Evolutionary conservation across 306 rosid species (phyloP).

Genomic region (Pueraria montana): DNA sequence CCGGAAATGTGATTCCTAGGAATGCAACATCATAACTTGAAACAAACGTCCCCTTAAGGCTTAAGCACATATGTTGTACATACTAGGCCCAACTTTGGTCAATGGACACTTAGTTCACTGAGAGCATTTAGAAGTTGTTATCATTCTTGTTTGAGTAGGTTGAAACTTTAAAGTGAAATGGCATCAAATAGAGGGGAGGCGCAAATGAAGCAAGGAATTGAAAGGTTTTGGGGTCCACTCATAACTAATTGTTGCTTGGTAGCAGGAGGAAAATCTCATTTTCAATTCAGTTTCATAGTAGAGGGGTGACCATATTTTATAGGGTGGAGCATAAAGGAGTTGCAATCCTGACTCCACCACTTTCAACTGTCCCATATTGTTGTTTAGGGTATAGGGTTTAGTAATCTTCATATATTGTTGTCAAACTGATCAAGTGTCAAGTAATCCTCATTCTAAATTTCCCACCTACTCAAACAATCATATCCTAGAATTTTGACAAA

Average conservation of each 20-base stretch:
- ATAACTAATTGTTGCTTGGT: constrained; percentile 2
- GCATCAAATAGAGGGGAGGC: not conserved
- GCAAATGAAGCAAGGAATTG: not conserved
- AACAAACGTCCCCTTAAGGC: too few relatives aligned
- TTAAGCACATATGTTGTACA: constrained; percentile 1
- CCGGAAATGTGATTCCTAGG: too few relatives aligned
- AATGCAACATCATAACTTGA: too few relatives aligned
- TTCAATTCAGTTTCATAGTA: not conserved
- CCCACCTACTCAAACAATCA: constrained; percentile 28
- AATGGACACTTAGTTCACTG: not conserved
- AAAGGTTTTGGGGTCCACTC: constrained; percentile 7
- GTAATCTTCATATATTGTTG: too few relatives aligned
- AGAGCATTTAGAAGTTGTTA: not conserved
- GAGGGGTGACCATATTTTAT: not conserved
- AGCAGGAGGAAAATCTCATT: constrained; percentile 8
- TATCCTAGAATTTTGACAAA: not conserved
- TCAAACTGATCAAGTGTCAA: not conserved
- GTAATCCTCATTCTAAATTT: constrained; percentile 1
- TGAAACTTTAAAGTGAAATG: constrained; percentile 20
- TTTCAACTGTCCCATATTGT: constrained; percentile 14
- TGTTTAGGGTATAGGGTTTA: too few relatives aligned
- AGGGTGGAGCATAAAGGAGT: constrained; percentile 7
- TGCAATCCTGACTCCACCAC: not conserved
- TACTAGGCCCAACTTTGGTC: constrained; percentile 9
- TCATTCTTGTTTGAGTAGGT: not conserved